Conservation (phyloP, 2,329 filamentous ascomycete species). For the Aspergillus felis region DNA sequence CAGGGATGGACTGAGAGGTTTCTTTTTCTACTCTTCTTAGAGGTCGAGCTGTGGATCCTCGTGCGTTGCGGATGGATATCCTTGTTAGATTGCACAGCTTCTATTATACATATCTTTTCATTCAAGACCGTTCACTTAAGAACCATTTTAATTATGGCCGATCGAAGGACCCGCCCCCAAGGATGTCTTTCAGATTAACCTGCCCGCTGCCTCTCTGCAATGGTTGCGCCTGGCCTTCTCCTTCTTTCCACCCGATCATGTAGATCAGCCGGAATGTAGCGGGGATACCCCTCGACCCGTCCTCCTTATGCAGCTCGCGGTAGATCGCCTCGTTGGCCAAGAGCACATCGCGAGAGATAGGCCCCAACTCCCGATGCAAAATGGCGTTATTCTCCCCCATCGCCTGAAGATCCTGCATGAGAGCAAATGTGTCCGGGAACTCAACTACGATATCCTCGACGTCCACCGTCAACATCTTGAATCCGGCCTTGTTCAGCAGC, state of each 20-base stretch:
- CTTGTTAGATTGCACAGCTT: conserved; percentile 14
- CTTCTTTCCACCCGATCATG: conserved; percentile 98
- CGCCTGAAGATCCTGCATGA: conserved; percentile 90
- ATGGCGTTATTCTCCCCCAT: conserved; percentile 97
- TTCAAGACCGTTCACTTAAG: not conserved
- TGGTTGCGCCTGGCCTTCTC: conserved; percentile 72
- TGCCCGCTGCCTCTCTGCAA: conserved; percentile 79
- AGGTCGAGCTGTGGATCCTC: not conserved
- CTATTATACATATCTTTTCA: conserved; percentile 9
- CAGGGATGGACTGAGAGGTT: not conserved
- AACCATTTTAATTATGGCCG: conserved; percentile 11
- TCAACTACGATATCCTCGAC: conserved; percentile 96
- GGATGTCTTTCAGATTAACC: conserved; percentile 80
- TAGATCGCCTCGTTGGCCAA: conserved; percentile 89
- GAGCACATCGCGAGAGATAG: conserved; percentile 76
- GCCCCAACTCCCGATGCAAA: conserved; percentile 74
- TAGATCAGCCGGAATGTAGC: conserved; percentile 95
- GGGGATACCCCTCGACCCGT: conserved; percentile 62
- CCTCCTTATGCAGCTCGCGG: conserved; percentile 76
- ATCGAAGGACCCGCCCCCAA: conserved; percentile 47
- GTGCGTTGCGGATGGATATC: conserved; percentile 2
- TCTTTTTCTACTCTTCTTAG: conserved; percentile 1
- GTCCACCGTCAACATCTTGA: conserved; percentile 94
- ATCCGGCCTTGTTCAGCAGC: conserved; percentile 78
- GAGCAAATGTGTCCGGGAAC: conserved; percentile 80